Percentiles rank a stretch among this genome's conserved stretches.
Evolutionary conservation across 352 stramenopile genomes (phyloP).

Genomic region (Peronospora belbahrii): DNA sequence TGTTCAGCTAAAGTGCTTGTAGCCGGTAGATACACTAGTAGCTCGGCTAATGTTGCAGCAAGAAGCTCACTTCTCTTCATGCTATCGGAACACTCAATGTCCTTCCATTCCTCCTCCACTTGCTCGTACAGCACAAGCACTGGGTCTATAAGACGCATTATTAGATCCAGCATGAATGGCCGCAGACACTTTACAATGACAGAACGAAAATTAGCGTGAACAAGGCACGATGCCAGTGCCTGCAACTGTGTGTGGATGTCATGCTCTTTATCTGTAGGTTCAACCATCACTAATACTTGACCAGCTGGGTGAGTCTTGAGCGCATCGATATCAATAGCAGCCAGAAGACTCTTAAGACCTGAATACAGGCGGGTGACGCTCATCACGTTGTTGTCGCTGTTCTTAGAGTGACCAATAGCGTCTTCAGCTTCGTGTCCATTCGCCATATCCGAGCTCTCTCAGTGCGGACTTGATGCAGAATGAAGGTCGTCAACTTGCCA

Average conservation of each 20-base stretch:
- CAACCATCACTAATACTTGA: constrained; percentile 7
- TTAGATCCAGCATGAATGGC: constrained; percentile 64
- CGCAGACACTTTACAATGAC: constrained; percentile 52
- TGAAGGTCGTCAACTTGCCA: constrained; percentile 5
- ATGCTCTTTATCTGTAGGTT: constrained; percentile 9
- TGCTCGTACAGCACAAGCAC: constrained; percentile 38
- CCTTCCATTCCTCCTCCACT: background rate
- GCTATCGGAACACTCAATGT: constrained; percentile 33
- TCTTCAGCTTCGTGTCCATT: constrained; percentile 7
- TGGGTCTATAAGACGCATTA: constrained; percentile 54
- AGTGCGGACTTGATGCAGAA: constrained; percentile 2
- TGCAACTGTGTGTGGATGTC: constrained; percentile 36
- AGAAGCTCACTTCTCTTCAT: constrained; percentile 48
- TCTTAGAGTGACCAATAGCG: background rate
- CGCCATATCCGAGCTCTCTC: constrained; percentile 7
- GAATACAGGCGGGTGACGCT: constrained; percentile 15
- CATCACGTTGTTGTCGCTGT: constrained; percentile 9
- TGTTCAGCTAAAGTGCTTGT: constrained; percentile 51
- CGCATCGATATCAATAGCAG: background rate
- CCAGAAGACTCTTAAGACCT: constrained; percentile 16
- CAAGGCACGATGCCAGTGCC: constrained; percentile 45
- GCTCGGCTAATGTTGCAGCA: constrained; percentile 39
- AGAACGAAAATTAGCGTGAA: constrained; percentile 36
- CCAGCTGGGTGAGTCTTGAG: constrained; percentile 32
- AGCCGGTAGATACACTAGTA: constrained; percentile 49